Evolutionary conservation across 331 rosid genomes (phyloP).

Genomic region (Arachis monticola): DNA sequence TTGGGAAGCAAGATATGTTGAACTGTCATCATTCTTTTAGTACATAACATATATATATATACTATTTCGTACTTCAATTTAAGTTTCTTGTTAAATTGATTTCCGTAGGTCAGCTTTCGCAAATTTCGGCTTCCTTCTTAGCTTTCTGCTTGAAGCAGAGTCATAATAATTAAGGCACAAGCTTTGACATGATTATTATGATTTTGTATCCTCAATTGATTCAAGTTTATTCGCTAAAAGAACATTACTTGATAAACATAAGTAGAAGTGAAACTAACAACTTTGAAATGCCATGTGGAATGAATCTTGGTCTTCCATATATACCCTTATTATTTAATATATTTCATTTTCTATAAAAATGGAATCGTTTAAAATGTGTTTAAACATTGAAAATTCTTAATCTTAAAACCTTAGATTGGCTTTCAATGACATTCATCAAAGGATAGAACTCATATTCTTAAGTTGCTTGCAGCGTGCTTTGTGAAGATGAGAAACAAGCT

Average conservation of each 20-base stretch:
- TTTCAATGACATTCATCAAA: constrained; percentile 26
- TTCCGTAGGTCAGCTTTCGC: too few species aligned
- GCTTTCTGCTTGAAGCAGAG: constrained; percentile 13
- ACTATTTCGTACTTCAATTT: too few species aligned
- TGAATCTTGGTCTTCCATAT: constrained; percentile 13
- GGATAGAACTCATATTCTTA: constrained; percentile 2
- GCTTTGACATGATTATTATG: too few species aligned
- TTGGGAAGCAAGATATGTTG: constrained; percentile 1
- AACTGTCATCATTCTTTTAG: constrained; percentile 5
- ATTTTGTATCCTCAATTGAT: too few species aligned
- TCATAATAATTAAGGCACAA: too few species aligned
- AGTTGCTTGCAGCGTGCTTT: constrained; percentile 67
- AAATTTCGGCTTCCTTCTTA: not conserved
- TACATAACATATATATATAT: too few species aligned
- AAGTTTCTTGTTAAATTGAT: too few species aligned
- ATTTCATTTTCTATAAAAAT: too few species aligned
- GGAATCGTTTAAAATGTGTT: constrained; percentile 1
- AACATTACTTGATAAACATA: too few species aligned
- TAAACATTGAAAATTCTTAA: constrained; percentile 5
- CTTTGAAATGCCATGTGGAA: constrained; percentile 5
- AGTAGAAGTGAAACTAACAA: not conserved
- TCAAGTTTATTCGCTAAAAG: too few species aligned
- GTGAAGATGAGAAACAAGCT: constrained; percentile 93
- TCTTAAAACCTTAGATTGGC: constrained; percentile 14
- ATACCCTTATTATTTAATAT: not conserved